Evolutionary conservation across 129 eudicot genomes (phyloP), one percentile per base, ranked within the genome.

Genomic region (Erigeron canadensis): DNA sequence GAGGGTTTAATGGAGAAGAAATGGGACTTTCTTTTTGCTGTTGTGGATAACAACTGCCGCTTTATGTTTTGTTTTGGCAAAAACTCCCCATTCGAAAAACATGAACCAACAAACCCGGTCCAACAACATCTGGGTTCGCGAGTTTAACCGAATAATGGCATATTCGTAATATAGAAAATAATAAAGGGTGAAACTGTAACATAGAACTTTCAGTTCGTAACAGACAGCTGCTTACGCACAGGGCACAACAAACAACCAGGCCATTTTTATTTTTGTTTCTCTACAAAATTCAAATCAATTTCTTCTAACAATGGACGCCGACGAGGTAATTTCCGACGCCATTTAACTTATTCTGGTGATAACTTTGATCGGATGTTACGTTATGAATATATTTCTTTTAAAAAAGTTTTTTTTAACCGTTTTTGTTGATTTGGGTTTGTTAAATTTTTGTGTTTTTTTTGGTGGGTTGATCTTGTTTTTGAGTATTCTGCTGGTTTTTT

Each of bases 201-300:
- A 81, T 79, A 80, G 70, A 77, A 78, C 80, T 48, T 84, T 83
- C 91, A 72, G 91, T 83, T 83, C 86, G 72, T 81, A 83, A 83
- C 86, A 80, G 85, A 81, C 84, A 84, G 83, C 83, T 80, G 82
- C 84, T 75, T 62, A 53, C 74, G 73, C 55, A 74, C 74, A 70
- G 73, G 63, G 69, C 58, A 17, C 55, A 15, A 21, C 45, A 70
- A 70, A 81, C 79, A 77, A 76, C 73, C 70, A 69, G 67, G 69
- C 76, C 74, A n/a, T 69, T 41, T 37, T 75, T 63, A 53, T 8
- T 47, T 58, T 42, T 69, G 46, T 12, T 6, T 46, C 79, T 10
- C 54, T 38, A 23, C n/a, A 75, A 80, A 22, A 51, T 61, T 42
- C 18, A 72, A 67, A 61, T 63, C 59, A 53, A 43, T 44, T 53